Percentiles rank a stretch among this genome's conserved stretches.
phyloP scores from a whole-genome alignment of 2,329 filamentous ascomycete species.

The Monilinia laxa region DNA sequence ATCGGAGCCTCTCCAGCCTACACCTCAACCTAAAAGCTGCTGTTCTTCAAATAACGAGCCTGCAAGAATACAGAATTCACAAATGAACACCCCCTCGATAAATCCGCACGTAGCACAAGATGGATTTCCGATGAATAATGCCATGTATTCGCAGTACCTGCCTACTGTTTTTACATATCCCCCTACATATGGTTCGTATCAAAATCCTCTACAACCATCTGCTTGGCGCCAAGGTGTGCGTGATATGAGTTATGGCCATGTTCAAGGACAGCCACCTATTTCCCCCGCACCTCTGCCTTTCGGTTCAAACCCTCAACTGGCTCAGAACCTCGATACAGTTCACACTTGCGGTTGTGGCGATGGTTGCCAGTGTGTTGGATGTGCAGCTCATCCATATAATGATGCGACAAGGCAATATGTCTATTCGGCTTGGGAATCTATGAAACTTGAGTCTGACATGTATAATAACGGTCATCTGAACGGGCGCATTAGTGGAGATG shows the following conservation, averaged over 20 bases:
- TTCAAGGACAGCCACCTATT: conserved; percentile 33
- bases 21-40: conserved; percentile 38
- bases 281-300: conserved; percentile 26
- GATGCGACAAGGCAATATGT: conserved; percentile 58
- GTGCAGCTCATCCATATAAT: conserved; percentile 67
- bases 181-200: conserved; percentile 54
- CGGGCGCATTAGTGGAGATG: conserved; percentile 19
- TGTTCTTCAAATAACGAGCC: conserved; percentile 42
- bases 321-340: conserved; percentile 36
- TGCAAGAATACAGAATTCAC: conserved; percentile 28
- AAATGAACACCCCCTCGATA: conserved; percentile 21
- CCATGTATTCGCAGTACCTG: conserved; percentile 32
- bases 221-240: conserved; percentile 53
- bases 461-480: conserved; percentile 29
- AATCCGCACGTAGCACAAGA: conserved; percentile 37
- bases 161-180: conserved; percentile 53
- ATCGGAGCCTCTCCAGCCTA: conserved; percentile 28
- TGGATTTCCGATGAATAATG: conserved; percentile 30
- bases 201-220: conserved; percentile 55
- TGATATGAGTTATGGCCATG: conserved; percentile 42
- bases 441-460: conserved; percentile 32
- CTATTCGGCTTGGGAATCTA: conserved; percentile 46
- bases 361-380: conserved; percentile 65
- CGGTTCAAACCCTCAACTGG: conserved; percentile 43
- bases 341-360: conserved; percentile 64